Evolutionary conservation across 1,284 basidiomycete species (phyloP).

Genomic region (Fomitiporia mediterranea): DNA sequence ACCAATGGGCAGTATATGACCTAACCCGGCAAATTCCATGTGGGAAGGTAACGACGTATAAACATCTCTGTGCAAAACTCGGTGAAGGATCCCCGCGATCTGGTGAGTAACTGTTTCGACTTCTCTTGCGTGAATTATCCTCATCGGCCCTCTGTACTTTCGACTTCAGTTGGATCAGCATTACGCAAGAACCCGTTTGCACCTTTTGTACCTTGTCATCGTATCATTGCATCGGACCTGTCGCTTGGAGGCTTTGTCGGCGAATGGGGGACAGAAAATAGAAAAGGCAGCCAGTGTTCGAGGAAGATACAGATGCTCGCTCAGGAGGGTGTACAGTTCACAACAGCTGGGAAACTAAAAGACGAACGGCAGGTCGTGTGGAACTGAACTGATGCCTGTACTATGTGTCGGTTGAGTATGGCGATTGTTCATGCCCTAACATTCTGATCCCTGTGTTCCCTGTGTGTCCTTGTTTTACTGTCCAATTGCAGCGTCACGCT

Average conservation of each 20-base stretch:
- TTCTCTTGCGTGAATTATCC: background rate
- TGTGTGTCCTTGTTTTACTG: no score
- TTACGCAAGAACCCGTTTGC: constrained; percentile 59
- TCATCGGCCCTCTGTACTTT: no score
- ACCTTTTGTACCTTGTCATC: constrained; percentile 61
- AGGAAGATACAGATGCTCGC: constrained; percentile 44
- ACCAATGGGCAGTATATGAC: constrained; percentile 63
- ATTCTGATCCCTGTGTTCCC: no score
- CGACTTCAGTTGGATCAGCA: constrained; percentile 48
- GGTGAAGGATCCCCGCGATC: constrained; percentile 55
- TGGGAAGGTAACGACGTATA: constrained; percentile 54
- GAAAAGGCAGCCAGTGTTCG: constrained; percentile 28
- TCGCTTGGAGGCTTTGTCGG: constrained; percentile 59
- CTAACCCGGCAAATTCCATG: constrained; percentile 42
- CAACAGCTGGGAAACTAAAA: constrained; percentile 37
- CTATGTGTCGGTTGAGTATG: no score
- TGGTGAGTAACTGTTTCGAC: constrained; percentile 31
- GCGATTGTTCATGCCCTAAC: no score
- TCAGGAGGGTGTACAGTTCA: constrained; percentile 48
- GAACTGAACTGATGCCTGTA: background rate
- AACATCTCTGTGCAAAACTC: constrained; percentile 43
- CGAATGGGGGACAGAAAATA: constrained; percentile 47
- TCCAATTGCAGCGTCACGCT: no score
- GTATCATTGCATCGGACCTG: constrained; percentile 54
- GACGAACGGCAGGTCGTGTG: constrained; percentile 15